Conservation (phyloP, 495 filamentous ascomycete genomes). For the Annulohypoxylon stygium region DNA sequence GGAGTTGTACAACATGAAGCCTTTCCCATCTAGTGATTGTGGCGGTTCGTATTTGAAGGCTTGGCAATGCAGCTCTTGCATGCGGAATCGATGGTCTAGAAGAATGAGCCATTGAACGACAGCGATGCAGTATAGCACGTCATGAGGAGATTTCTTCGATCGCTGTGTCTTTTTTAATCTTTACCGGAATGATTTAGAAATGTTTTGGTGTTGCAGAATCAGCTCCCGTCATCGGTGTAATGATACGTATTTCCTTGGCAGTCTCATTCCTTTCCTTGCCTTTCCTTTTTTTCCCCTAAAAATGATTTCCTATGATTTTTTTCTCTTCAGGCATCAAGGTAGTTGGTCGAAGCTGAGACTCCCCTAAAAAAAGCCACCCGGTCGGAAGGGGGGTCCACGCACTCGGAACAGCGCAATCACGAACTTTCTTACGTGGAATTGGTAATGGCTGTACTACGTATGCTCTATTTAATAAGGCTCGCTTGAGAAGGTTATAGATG, state of each 20-base stretch:
- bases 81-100: conserved; percentile 24
- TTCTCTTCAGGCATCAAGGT: not conserved
- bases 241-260: conserved; percentile 22
- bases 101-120: conserved; percentile 24
- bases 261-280: not conserved
- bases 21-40: conserved; percentile 19
- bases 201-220: conserved; percentile 4
- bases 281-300: not conserved
- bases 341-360: not conserved
- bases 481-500: conserved; percentile 12
- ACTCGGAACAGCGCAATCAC: conserved; percentile 40
- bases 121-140: conserved; percentile 36
- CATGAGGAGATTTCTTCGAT: conserved; percentile 20
- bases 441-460: conserved; percentile 21
- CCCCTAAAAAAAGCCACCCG: not conserved
- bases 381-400: conserved; percentile 35
- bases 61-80: conserved; percentile 43
- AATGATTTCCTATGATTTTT: not conserved
- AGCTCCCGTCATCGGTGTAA: not conserved
- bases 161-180: conserved; percentile 12
- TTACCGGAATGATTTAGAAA: conserved; percentile 21
- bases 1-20: conserved; percentile 34
- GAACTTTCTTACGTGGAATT: conserved; percentile 34
- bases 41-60: conserved; percentile 43
- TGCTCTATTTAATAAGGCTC: conserved; percentile 19